These are phyloP conservation scores for Telfairia occidentalis DNA, from an alignment of 331 rosid species.

Conservation along the genomic window DNA sequence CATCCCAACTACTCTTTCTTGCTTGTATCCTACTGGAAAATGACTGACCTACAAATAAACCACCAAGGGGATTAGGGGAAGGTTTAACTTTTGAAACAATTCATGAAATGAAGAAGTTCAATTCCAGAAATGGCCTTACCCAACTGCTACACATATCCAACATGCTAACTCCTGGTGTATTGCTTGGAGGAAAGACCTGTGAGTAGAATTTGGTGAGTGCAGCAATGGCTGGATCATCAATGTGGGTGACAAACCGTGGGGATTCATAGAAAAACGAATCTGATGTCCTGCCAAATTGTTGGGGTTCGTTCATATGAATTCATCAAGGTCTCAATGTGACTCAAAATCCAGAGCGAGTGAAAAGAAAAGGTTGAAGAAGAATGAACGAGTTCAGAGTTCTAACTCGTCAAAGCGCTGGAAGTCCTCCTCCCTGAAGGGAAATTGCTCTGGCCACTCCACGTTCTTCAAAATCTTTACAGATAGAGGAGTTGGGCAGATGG, in stretches of 20 bases:
- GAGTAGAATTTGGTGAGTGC: constrained; percentile 67
- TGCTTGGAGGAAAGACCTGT: constrained; percentile 54
- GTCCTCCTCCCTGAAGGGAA: constrained; percentile 68
- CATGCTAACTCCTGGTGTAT: constrained; percentile 55
- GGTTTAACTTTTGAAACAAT: not conserved
- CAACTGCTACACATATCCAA: constrained; percentile 87
- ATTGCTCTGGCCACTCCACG: constrained; percentile 66
- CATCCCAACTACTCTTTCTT: constrained; percentile 59
- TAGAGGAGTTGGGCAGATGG: not conserved
- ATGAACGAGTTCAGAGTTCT: constrained; percentile 4
- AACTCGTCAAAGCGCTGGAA: constrained; percentile 76
- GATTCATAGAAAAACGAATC: constrained; percentile 59
- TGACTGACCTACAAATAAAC: constrained; percentile 56
- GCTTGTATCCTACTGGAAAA: constrained; percentile 76
- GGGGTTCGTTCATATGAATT: not conserved
- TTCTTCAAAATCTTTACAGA: constrained; percentile 44
- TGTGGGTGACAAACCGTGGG: constrained; percentile 81
- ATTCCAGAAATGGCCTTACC: constrained; percentile 29
- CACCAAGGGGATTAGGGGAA: not conserved
- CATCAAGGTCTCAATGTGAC: not conserved
- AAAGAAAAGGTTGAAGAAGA: not conserved
- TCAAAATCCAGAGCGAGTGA: not conserved
- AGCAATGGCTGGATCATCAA: constrained; percentile 68
- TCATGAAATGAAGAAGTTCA: not conserved
- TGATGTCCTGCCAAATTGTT: constrained; percentile 31